These are phyloP conservation scores for Wickerhamomyces subpelliculosus DNA, from an alignment of 805 yeast species.

Conservation along the genomic window DNA sequence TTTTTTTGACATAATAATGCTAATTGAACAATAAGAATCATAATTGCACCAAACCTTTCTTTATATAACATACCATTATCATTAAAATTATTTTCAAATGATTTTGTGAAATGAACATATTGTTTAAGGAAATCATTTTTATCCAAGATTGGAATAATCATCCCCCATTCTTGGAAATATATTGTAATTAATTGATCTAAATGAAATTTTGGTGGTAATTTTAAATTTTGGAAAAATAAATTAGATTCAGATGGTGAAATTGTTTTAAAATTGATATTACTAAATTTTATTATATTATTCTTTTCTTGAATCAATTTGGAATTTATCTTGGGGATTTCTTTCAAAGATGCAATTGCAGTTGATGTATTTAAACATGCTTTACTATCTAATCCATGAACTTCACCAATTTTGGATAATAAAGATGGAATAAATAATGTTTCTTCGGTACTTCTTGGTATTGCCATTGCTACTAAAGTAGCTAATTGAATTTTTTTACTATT, in stretches of 20 bases:
- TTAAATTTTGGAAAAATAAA: constrained; percentile 35
- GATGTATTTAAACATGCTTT: constrained; percentile 68
- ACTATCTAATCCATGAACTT: constrained; percentile 64
- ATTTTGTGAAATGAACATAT: constrained; percentile 40
- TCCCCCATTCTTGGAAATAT: constrained; percentile 76
- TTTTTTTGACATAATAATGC: constrained; percentile 28
- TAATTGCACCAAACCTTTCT: constrained; percentile 51
- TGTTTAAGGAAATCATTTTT: constrained; percentile 58
- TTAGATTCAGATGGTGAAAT: constrained; percentile 35
- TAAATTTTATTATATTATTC: constrained; percentile 23
- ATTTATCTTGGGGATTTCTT: constrained; percentile 34
- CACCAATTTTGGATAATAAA: constrained; percentile 59
- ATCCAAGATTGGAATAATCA: constrained; percentile 61
- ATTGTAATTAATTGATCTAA: constrained; percentile 62
- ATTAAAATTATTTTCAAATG: constrained; percentile 36
- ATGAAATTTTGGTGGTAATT: constrained; percentile 46
- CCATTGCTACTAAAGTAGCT: constrained; percentile 57
- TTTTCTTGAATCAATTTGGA: constrained; percentile 6
- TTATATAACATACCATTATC: constrained; percentile 35
- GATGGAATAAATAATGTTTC: constrained; percentile 74
- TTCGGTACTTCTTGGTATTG: constrained; percentile 72
- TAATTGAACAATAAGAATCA: constrained; percentile 40
- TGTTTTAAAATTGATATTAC: constrained; percentile 31
- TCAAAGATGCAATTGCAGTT: constrained; percentile 60
- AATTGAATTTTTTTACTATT: constrained; percentile 33